phyloP scores from a whole-genome alignment of 192 early-diverging fungal species.

The Coemansia pectinata region DNA sequence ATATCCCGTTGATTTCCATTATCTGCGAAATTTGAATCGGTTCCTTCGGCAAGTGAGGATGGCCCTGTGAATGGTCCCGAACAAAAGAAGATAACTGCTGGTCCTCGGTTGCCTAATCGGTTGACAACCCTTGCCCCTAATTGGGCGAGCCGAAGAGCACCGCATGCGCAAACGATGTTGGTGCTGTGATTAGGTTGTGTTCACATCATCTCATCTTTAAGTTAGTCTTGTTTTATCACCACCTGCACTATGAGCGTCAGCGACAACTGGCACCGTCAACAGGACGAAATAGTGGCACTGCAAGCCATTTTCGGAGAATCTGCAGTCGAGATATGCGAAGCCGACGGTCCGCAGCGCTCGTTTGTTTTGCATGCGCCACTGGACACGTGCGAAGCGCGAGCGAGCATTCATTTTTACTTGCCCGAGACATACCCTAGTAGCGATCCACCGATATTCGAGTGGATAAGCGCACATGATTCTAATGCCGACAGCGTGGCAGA shows the following conservation, averaged over 20 bases:
- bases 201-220: neutral
- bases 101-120: neutral
- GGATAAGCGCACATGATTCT: conserved; percentile 33
- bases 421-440: conserved; percentile 49
- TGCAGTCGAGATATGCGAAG: conserved; percentile 19
- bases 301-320: conserved; percentile 51
- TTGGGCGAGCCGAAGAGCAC: neutral
- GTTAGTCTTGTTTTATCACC: neutral
- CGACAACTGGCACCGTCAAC: conserved; percentile 49
- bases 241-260: conserved; percentile 9
- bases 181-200: neutral
- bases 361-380: conserved; percentile 42
- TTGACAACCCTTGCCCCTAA: neutral
- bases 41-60: neutral
- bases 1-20: neutral
- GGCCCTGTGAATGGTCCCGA: neutral
- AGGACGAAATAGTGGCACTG: conserved; percentile 53
- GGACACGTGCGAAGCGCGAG: conserved; percentile 24
- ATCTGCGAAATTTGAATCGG: neutral
- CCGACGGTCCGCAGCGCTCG: conserved; percentile 5
- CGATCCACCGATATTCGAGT: conserved; percentile 45
- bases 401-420: conserved; percentile 37
- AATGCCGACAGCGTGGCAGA: neutral
- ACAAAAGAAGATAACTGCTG: neutral
- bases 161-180: neutral